Base-by-base conservation (phyloP, 129 eudicot genomes). In the Saposhnikovia divaricata region DNA sequence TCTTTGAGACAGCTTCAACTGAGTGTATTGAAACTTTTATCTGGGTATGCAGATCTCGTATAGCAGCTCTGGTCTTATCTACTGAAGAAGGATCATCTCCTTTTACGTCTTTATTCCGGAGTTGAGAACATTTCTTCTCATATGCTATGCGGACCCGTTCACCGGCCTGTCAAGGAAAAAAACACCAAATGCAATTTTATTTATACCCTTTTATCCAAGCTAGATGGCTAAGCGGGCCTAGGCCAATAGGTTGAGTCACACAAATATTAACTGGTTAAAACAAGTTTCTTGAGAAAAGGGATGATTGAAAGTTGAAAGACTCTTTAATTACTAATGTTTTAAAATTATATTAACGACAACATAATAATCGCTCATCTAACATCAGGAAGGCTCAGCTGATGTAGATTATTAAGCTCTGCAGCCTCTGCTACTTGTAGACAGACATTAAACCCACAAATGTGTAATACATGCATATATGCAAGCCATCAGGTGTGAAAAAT, bases 21-120 rank as follows among this genome's bases (percentile, higher is more conserved):
- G 96, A 88, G 87, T 92, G 99, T 66, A 95, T 90, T 34, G 99
- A 92, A 88, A 95, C 99, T 86, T 95, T 92, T 74, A 95, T 92
- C 73, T 87, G 94, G 25, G 99, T 95, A 77, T 90, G 88, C 75
- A 95, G 80, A 85, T 89, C 93, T 84, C 95, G 85, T 73, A 92
- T 85, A 63, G 95, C 88, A 28, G 88, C 85, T 81, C 93, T 88
- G 27, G 97, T 95, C 85, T 95, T 95, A 69, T 92, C 89, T 11
- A 89, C 84, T 9, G 86, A 83, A 68, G 89, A 82, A 80, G 92
- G 90, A 77, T 95, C 99, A 7, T 87, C 93, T 23, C 99, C 99
- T 89, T 90, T 92, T 57, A 89, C 90, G 63, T 89, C 97, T 72
- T 88, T 92, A 85, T 89, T 92, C 84, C 91, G 87, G 70, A 95